phyloP scores from a whole-genome alignment of 192 early-diverging fungal genomes.

The Mortierella claussenii region DNA sequence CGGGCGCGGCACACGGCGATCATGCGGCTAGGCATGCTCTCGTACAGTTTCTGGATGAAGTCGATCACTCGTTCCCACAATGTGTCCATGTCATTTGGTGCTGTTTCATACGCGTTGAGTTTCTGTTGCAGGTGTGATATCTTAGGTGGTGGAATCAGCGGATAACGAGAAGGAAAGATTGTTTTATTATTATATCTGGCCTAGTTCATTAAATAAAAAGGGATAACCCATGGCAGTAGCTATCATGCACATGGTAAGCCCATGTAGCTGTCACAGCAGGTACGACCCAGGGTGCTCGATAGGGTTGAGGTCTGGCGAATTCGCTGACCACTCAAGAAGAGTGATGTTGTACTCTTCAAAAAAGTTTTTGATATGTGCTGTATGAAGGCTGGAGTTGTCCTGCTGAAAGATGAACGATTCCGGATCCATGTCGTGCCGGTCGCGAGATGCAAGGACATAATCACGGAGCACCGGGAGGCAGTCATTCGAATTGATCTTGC shows the following conservation, averaged over 20 bases:
- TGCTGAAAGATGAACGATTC: conserved; percentile 14
- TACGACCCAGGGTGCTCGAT: conserved; percentile 24
- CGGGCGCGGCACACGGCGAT: not conserved
- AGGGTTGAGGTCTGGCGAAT: conserved; percentile 26
- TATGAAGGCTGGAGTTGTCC: conserved; percentile 15
- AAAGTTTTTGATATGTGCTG: not conserved
- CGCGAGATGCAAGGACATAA: not conserved
- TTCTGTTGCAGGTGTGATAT: too few species aligned
- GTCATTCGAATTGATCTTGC: not conserved
- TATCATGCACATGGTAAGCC: too few species aligned
- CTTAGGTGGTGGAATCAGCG: too few species aligned
- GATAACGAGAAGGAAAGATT: too few species aligned
- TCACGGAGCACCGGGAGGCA: conserved; percentile 1
- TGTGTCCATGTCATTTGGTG: not conserved
- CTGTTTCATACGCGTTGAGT: not conserved
- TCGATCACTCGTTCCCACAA: conserved; percentile 6
- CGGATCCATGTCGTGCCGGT: not conserved
- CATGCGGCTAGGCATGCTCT: conserved; percentile 11
- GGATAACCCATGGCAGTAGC: too few species aligned
- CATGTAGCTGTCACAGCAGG: not conserved
- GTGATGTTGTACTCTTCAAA: conserved; percentile 8
- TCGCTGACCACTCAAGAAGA: conserved; percentile 20
- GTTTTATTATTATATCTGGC: too few species aligned
- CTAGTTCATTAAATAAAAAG: too few species aligned
- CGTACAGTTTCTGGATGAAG: not conserved